Conservation (phyloP, 768 basidiomycete genomes). For the Lentinula boryana region DNA sequence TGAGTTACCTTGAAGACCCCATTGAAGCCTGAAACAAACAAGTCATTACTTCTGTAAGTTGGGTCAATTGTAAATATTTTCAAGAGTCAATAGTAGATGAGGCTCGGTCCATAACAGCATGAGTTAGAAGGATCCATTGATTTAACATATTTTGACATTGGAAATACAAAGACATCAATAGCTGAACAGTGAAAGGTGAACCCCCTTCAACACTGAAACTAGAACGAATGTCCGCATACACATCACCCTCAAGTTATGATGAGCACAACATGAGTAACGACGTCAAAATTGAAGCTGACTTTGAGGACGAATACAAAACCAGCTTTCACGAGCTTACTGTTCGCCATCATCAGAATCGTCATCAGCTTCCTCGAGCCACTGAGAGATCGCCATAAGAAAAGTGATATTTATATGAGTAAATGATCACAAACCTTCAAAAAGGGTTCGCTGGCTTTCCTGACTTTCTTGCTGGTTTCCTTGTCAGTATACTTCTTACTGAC, state of each 20-base stretch:
- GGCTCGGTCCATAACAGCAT: too few relatives aligned
- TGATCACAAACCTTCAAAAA: conserved; percentile 72
- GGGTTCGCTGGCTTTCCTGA: conserved; percentile 91
- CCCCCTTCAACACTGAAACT: neutral
- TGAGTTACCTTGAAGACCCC: neutral
- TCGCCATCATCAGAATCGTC: conserved; percentile 64
- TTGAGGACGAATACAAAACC: neutral
- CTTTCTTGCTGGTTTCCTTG: conserved; percentile 92
- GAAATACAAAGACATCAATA: too few relatives aligned
- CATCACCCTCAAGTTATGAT: neutral
- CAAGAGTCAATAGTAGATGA: too few relatives aligned
- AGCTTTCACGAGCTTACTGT: conserved; percentile 5
- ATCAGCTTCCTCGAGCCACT: conserved; percentile 91
- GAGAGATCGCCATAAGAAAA: neutral
- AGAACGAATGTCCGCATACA: neutral
- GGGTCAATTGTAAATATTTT: neutral
- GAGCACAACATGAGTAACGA: neutral
- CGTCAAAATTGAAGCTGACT: neutral
- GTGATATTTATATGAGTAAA: neutral
- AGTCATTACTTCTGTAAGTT: neutral
- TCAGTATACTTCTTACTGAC: conserved; percentile 96
- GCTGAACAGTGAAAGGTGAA: too few relatives aligned
- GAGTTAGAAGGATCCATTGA: too few relatives aligned
- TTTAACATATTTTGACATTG: too few relatives aligned
- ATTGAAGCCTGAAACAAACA: neutral